Evolutionary conservation across 2,329 filamentous ascomycete genomes (phyloP), one percentile per base, ranked within the genome.

Genomic region (Xylaria sp.): DNA sequence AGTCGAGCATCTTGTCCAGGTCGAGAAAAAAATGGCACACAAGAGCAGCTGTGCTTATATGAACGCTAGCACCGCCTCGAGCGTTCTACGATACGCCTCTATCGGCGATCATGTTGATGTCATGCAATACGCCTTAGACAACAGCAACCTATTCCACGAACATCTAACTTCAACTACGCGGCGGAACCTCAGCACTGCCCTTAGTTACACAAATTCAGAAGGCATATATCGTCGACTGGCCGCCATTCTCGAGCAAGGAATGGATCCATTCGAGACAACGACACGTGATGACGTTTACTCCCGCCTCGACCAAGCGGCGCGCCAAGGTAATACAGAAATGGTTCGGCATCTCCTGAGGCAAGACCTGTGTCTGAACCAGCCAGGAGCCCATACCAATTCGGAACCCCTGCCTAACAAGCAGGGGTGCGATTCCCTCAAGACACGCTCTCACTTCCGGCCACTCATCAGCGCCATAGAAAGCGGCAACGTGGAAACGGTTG

Each of bases 391-490:
- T 5, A 61, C 59, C 17, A 68, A 72, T 26, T 28, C 65, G 11
- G 63, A 48, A 54, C 65, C 65, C 31, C 57, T 57, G 4, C 59
- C 49, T 2, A 44, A 59, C 6, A 70, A 72, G 56, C 65, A 63
- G 15, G 68, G 67, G 10, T 71, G 66, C 42, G 64, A 65, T 7
- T 46, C 53, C 48, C 26, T 65, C 26, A 56, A 59, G 56, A 59
- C 66, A 23, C 66, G 64, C 3, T 59, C 65, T 2, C 59, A 65
- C 28, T 69, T 69, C 40, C 57, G 70, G 26, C 70, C 70, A 2
- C 60, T 72, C 15, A 64, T 72, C 66, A 71, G 70, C 61, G 70
- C 70, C 1, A 64, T 72, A 15, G 70, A 72, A 48, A 69, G 70
- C 49, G 70, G 70, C 10, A 65, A 60, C 40, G 51, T 71, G 7